Evolutionary conservation across 768 basidiomycete species (phyloP).

Genomic region (Xerocomus spinulosus): DNA sequence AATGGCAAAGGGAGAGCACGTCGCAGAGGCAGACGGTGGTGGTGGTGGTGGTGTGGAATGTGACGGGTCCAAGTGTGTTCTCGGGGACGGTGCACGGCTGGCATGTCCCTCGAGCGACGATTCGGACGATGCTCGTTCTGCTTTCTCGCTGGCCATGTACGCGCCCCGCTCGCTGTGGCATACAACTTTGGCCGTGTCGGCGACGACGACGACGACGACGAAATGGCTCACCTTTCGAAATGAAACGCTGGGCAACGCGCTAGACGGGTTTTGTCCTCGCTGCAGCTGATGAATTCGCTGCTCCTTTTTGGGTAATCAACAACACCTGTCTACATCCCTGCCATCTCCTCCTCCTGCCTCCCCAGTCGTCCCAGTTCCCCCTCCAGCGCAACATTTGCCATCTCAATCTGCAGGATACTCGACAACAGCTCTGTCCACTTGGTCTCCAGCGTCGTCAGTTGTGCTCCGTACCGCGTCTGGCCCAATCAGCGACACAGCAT

Average conservation of each 20-base stretch:
- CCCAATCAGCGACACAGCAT: not conserved
- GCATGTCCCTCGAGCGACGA: not conserved
- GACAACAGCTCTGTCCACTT: slow-evolving; percentile 94
- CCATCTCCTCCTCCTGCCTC: slow-evolving; percentile 58
- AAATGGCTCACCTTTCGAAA: slow-evolving; percentile 7
- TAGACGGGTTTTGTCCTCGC: too few relatives aligned
- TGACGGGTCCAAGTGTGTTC: not conserved
- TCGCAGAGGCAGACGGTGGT: slow-evolving; percentile 1
- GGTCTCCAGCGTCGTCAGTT: slow-evolving; percentile 76
- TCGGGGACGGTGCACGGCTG: slow-evolving; percentile 17
- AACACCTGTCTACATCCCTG: slow-evolving; percentile 27
- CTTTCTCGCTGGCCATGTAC: slow-evolving; percentile 72
- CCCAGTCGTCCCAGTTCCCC: slow-evolving; percentile 65
- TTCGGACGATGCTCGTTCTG: slow-evolving; percentile 38
- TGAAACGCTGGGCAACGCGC: not conserved
- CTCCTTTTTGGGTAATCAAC: slow-evolving; percentile 24
- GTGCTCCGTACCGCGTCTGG: slow-evolving; percentile 74
- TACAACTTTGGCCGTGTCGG: slow-evolving; percentile 4
- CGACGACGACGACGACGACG: not conserved
- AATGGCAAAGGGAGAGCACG: slow-evolving; percentile 24
- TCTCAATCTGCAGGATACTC: slow-evolving; percentile 86
- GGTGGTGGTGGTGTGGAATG: slow-evolving; percentile 16
- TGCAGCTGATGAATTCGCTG: slow-evolving; percentile 5
- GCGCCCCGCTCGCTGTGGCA: slow-evolving; percentile 59
- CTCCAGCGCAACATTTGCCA: slow-evolving; percentile 89